phyloP scores from a whole-genome alignment of 345 rosid species.

The Combretum micranthum region DNA sequence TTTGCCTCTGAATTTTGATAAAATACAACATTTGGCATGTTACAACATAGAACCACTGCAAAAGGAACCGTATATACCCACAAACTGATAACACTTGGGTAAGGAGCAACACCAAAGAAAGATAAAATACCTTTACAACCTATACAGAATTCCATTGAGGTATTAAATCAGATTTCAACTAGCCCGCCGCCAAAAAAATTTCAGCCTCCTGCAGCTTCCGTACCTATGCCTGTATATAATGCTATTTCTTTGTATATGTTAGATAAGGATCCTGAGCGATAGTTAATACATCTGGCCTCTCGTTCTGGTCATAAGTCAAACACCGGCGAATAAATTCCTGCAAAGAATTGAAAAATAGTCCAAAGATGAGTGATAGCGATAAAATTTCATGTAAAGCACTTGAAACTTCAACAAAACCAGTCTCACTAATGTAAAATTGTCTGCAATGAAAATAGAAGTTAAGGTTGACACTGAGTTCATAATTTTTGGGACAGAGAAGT shows the following conservation, averaged over 20 bases:
- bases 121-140: constrained; percentile 27
- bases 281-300: constrained; percentile 83
- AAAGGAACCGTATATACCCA: no score
- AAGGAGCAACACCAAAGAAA: background rate
- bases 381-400: no score
- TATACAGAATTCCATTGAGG: constrained; percentile 34
- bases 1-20: no score
- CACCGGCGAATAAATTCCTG: constrained; percentile 93
- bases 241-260: constrained; percentile 57
- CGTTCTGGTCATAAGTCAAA: constrained; percentile 81
- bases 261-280: constrained; percentile 86
- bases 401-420: no score
- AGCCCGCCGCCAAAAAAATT: background rate
- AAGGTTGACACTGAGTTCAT: background rate
- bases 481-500: background rate
- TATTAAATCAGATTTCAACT: constrained; percentile 9
- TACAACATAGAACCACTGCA: no score
- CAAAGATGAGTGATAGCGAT: background rate
- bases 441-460: background rate
- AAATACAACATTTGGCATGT: no score
- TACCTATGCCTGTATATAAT: constrained; percentile 20
- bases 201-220: no score
- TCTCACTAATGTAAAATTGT: background rate
- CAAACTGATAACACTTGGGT: background rate
- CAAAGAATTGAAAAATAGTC: constrained; percentile 8